Evolutionary conservation across 345 rosid genomes (phyloP), one percentile per base, ranked within the genome.

Genomic region (Brassica cretica): DNA sequence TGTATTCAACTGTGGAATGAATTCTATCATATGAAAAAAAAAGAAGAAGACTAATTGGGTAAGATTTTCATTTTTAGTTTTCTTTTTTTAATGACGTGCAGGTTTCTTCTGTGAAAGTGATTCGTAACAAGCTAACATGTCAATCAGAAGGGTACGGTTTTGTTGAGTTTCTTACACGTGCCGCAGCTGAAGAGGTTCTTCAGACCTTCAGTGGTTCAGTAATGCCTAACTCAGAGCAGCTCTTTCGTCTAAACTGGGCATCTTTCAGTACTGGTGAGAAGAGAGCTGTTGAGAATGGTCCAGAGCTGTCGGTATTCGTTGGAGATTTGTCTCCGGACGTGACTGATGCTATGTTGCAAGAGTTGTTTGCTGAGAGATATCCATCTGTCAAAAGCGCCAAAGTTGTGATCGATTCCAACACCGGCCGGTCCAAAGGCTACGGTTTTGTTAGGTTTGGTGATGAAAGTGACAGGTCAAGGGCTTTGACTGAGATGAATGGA

Each of bases 291-390:
- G 99, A 95, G 4, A 30, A 83, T 25, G 88, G 88, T 81, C 88
- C 94, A 29, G 98, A 95, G 80, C 89, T 89, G n/a, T 95, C 99
- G 3, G 84, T 91, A 68, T 95, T 92, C 84, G 99, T 95, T 32
- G 99, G 99, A 56, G 98, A 95, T 78, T 87, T 95, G 84, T 94
- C 98, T 73, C 86, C 96, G 7, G 99, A 95, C 76, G 99, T 95
- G 41, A 92, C 95, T 66, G 99, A 95, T 76, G 62, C 84, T 39
- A 78, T 92, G 70, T 82, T 95, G 90, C 97, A 84, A 68, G 98
- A 95, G 64, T 84, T 89, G 53, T 93, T 93, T 83, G 79, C 85
- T 75, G 79, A 80, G 70, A 93, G 87, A 85, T 92, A 84, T 79
- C 84, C 91, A n/a, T 95, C 98, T 71, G 96, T 95, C 62, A 95